phyloP scores from a whole-genome alignment of 805 yeast species.

The Cyberlindnera mrakii region DNA sequence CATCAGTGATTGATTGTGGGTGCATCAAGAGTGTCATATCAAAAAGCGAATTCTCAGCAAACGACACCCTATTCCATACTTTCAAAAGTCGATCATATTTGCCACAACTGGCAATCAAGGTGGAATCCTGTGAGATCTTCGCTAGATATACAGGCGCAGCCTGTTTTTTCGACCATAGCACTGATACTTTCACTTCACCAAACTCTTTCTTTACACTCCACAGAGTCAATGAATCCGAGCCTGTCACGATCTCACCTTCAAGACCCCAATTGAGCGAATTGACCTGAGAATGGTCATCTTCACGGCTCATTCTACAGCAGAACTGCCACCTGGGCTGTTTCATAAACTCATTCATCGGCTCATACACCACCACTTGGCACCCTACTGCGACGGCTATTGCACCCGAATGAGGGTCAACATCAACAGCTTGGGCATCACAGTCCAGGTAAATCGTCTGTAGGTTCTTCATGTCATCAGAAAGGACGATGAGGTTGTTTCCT shows the following conservation, averaged over 20 bases:
- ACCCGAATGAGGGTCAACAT: constrained; percentile 58
- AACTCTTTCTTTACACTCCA: constrained; percentile 44
- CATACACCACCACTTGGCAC: constrained; percentile 39
- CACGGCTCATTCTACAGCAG: constrained; percentile 24
- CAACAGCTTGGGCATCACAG: constrained; percentile 59
- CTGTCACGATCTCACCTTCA: constrained; percentile 51
- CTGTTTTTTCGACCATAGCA: constrained; percentile 39
- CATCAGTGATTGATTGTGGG: constrained; percentile 45
- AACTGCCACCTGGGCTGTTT: constrained; percentile 39
- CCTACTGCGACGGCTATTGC: constrained; percentile 48
- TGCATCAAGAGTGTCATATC: constrained; percentile 68
- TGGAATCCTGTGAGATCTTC: constrained; percentile 61
- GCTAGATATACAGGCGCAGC: constrained; percentile 56
- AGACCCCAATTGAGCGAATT: constrained; percentile 51
- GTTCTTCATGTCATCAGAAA: constrained; percentile 44
- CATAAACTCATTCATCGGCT: constrained; percentile 48
- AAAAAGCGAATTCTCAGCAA: constrained; percentile 57
- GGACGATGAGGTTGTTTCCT: constrained; percentile 76
- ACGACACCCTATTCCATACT: constrained; percentile 71
- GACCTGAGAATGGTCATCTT: constrained; percentile 26
- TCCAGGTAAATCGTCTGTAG: constrained; percentile 76
- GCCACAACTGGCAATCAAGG: constrained; percentile 58
- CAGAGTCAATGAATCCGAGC: constrained; percentile 49
- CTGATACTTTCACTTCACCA: constrained; percentile 30
- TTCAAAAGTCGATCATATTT: constrained; percentile 62